Conservation (phyloP, 1,284 basidiomycete species). For the Takashimella koratensis region DNA sequence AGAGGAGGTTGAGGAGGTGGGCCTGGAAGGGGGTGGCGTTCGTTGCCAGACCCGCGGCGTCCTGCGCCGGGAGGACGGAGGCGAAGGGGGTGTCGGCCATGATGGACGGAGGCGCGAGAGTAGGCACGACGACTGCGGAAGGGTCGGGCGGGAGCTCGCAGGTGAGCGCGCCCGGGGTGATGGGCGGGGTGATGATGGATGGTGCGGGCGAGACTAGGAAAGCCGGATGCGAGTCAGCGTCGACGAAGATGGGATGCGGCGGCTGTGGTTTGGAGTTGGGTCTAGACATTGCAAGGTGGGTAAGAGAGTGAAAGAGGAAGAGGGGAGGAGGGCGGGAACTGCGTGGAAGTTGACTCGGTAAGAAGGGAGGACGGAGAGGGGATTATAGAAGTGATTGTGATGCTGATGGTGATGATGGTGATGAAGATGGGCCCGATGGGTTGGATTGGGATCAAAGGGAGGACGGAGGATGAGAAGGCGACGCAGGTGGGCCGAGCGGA, state of each 20-base stretch:
- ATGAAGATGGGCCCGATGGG: background rate
- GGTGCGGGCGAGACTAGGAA: background rate
- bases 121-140: background rate
- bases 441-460: background rate
- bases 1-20: slow-evolving; percentile 36
- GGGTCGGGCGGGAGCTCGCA: background rate
- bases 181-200: background rate
- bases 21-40: slow-evolving; percentile 30
- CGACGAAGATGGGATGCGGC: background rate
- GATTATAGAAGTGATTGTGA: background rate
- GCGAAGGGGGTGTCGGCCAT: background rate
- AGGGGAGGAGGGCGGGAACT: background rate
- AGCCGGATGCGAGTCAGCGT: background rate
- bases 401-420: background rate
- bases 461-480: no score
- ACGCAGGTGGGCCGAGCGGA: no score
- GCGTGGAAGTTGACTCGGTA: no score
- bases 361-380: background rate
- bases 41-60: background rate
- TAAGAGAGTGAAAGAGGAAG: background rate
- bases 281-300: background rate
- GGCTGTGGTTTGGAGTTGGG: background rate
- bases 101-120: background rate
- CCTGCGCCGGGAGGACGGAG: background rate
- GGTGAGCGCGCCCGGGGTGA: background rate